A percentile compares a stretch with the other conserved stretches of the same genome.
These are phyloP conservation scores for carrot (Daucus carota) DNA, from an alignment of 129 eudicot species.

Conservation along the genomic window DNA sequence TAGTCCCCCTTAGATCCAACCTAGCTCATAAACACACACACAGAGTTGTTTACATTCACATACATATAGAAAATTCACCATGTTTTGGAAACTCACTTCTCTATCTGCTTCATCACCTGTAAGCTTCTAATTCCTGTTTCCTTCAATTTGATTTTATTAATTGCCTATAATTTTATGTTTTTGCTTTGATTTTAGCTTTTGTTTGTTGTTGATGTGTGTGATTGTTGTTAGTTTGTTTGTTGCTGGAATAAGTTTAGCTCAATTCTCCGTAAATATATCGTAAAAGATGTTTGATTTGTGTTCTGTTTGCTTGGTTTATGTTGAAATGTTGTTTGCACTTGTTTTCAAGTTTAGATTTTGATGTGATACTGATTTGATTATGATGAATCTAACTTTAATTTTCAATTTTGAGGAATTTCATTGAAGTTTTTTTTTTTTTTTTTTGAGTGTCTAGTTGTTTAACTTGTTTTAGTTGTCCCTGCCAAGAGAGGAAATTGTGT, in stretches of 20 bases:
- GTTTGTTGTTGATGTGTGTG: background rate
- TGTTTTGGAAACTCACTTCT: slow-evolving; percentile 18
- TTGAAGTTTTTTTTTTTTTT: background rate
- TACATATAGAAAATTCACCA: background rate
- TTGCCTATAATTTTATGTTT: background rate
- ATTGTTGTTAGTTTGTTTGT: background rate
- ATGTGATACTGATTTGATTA: background rate
- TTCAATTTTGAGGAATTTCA: background rate
- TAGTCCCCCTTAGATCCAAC: slow-evolving; percentile 22
- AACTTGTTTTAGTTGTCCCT: background rate
- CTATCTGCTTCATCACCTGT: slow-evolving; percentile 16
- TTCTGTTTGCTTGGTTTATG: background rate
- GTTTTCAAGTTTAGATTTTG: background rate
- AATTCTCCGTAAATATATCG: background rate
- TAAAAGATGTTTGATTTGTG: background rate
- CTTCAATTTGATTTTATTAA: background rate
- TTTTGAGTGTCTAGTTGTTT: background rate
- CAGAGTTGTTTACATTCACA: background rate
- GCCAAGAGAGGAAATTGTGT: background rate
- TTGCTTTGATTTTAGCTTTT: background rate
- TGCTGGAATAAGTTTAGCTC: too few relatives aligned
- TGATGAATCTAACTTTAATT: background rate
- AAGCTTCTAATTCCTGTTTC: background rate
- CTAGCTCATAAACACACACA: background rate
- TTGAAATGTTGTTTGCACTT: background rate